phyloP scores from a whole-genome alignment of 441 rosid species.

The Populus hybrid region DNA sequence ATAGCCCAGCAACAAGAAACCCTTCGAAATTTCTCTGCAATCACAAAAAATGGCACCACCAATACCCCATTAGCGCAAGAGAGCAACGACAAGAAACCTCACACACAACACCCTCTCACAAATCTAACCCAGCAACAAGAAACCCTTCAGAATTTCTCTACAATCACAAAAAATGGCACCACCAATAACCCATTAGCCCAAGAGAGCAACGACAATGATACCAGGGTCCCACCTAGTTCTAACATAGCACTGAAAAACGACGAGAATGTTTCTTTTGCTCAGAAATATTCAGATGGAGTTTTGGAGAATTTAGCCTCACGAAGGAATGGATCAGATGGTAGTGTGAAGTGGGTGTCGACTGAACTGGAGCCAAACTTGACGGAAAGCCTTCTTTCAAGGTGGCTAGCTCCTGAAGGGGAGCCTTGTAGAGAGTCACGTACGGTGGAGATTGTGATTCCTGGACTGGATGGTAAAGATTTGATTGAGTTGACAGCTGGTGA shows the following conservation, averaged over 20 bases:
- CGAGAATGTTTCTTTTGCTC: not conserved
- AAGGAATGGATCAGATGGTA: constrained; percentile 1
- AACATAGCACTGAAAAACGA: not conserved
- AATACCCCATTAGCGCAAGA: not conserved
- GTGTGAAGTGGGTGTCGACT: constrained; percentile 48
- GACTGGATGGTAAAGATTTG: constrained; percentile 46
- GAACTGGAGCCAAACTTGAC: constrained; percentile 51
- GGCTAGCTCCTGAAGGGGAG: constrained; percentile 67
- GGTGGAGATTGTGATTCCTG: constrained; percentile 52
- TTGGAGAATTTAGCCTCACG: not conserved
- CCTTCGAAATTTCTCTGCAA: constrained; percentile 25
- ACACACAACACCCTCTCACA: constrained; percentile 4
- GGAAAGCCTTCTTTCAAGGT: constrained; percentile 49
- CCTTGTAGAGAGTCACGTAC: constrained; percentile 60
- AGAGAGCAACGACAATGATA: not conserved
- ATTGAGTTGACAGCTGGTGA: constrained; percentile 64
- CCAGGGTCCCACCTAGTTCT: not conserved
- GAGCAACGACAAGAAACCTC: constrained; percentile 10
- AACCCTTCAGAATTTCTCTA: constrained; percentile 25
- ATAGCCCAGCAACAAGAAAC: constrained; percentile 11
- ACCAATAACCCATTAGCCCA: not conserved
- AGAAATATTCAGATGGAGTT: constrained; percentile 10
- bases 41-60: constrained; percentile 4
- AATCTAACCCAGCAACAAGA: constrained; percentile 18
- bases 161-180: constrained; percentile 5